These are phyloP conservation scores for Pachyrhizus erosus DNA, from an alignment of 306 rosid genomes.

Conservation along the genomic window DNA sequence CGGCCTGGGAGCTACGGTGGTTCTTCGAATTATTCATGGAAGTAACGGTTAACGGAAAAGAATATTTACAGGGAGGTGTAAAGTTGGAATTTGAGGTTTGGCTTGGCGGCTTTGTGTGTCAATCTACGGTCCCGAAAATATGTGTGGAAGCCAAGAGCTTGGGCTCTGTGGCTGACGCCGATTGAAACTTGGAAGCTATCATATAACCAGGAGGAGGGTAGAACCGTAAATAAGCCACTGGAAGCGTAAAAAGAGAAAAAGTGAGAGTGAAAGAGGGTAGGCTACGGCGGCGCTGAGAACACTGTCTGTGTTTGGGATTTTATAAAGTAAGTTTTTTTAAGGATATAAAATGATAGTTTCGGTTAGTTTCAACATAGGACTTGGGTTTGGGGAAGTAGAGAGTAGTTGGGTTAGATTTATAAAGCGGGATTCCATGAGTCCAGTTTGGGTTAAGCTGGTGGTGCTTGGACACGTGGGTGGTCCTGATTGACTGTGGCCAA, in stretches of 20 bases:
- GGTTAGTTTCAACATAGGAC: neutral
- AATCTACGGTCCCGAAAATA: conserved; percentile 61
- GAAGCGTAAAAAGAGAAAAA: neutral
- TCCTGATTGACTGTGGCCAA: neutral
- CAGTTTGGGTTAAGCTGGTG: neutral
- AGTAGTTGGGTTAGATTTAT: neutral
- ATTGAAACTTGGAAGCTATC: conserved; percentile 50
- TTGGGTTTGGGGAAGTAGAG: neutral
- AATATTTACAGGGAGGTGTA: neutral
- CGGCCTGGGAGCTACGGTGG: conserved; percentile 55
- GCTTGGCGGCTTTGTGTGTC: conserved; percentile 40
- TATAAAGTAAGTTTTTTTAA: too few species aligned
- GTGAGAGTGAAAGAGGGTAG: neutral
- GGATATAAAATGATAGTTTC: neutral
- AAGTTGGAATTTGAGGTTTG: neutral
- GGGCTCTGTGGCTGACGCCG: conserved; percentile 50
- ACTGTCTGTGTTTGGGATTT: neutral
- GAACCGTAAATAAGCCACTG: conserved; percentile 32
- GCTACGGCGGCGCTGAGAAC: neutral
- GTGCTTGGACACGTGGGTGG: conserved; percentile 20
- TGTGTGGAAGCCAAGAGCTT: conserved; percentile 51
- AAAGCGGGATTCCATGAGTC: neutral
- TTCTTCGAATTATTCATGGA: conserved; percentile 64
- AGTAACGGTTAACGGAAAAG: neutral
- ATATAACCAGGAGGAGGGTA: conserved; percentile 57